phyloP scores from a whole-genome alignment of 257 asterid species.

The Solanum rostratum region DNA sequence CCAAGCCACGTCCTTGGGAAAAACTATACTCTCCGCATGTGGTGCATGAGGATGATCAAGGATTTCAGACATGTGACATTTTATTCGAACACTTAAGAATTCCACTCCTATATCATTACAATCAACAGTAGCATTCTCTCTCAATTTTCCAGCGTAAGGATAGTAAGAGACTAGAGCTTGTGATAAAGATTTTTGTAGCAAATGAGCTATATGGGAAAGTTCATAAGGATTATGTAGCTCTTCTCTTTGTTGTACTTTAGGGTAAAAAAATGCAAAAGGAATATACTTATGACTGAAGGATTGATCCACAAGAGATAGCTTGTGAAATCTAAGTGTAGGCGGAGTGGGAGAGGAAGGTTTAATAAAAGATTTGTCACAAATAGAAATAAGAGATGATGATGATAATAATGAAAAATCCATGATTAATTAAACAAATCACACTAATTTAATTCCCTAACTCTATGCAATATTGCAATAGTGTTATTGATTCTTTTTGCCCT shows the following conservation, averaged over 20 bases:
- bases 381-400: neutral
- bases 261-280: neutral
- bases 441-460: neutral
- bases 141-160: slow-evolving; percentile 4
- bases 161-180: neutral
- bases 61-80: neutral
- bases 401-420: neutral
- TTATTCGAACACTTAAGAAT: neutral
- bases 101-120: neutral
- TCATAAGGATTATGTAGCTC: neutral
- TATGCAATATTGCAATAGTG: too few relatives aligned
- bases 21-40: neutral
- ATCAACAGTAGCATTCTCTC: neutral
- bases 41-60: neutral
- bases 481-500: too few relatives aligned
- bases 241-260: neutral
- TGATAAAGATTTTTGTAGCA: slow-evolving; percentile 1
- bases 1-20: neutral
- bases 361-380: neutral
- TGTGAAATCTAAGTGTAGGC: neutral
- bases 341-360: neutral
- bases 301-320: neutral
- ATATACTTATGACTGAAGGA: neutral
- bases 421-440: neutral
- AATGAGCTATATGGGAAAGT: neutral